Evolutionary conservation across 2,329 filamentous ascomycete species (phyloP).

Genomic region (Pseudocercospora fuligena): DNA sequence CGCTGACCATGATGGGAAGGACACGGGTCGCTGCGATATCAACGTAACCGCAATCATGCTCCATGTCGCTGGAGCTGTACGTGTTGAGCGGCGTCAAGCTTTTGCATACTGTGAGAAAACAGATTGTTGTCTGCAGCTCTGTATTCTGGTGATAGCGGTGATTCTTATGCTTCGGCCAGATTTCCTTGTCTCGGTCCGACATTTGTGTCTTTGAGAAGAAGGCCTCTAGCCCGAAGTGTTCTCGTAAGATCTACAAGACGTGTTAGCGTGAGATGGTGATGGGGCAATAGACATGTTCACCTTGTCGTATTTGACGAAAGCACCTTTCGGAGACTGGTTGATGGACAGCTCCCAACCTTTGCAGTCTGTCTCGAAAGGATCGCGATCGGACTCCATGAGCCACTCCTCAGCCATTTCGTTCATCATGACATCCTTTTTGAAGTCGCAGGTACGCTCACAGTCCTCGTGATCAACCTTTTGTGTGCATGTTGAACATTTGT

Average conservation of each 20-base stretch:
- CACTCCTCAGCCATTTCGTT: constrained; percentile 8
- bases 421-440: neutral
- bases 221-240: constrained; percentile 28
- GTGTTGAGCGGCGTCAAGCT: neutral
- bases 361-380: constrained; percentile 10
- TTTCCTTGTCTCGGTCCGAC: neutral
- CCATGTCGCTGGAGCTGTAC: constrained; percentile 10
- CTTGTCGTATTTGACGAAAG: constrained; percentile 22
- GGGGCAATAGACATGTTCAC: neutral
- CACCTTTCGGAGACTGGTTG: constrained; percentile 5
- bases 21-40: constrained; percentile 13
- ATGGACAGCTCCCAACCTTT: constrained; percentile 20
- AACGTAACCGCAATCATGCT: neutral
- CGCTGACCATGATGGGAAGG: constrained; percentile 1
- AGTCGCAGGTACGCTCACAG: constrained; percentile 16
- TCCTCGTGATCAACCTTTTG: constrained; percentile 4
- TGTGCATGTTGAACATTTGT: constrained; percentile 12
- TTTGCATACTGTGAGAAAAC: constrained; percentile 24
- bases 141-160: constrained; percentile 18
- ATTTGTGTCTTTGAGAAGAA: constrained; percentile 20
- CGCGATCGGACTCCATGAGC: neutral
- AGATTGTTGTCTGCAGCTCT: constrained; percentile 26
- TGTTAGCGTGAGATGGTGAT: neutral
- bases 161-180: constrained; percentile 23
- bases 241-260: constrained; percentile 20